A percentile compares a stretch with the other conserved stretches of the same genome.
phyloP scores from a whole-genome alignment of 768 basidiomycete species.

The Pleurotus tuber-regium region DNA sequence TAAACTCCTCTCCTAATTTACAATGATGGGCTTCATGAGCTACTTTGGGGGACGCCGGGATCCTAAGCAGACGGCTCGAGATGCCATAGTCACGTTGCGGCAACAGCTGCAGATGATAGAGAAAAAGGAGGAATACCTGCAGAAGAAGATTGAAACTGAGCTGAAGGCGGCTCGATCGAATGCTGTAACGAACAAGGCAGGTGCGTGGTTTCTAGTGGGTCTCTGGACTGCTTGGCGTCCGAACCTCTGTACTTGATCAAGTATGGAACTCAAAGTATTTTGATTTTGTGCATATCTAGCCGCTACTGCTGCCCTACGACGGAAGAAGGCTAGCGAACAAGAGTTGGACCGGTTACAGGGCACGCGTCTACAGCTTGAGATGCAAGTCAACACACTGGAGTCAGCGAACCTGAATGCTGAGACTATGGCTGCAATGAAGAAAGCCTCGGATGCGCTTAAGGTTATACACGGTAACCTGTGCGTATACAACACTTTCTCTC shows the following conservation, averaged over 20 bases:
- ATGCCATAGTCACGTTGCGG: conserved; percentile 90
- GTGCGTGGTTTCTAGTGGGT: conserved; percentile 46
- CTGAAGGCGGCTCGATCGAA: conserved; percentile 88
- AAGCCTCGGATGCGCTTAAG: conserved; percentile 85
- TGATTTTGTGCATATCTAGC: conserved; percentile 39
- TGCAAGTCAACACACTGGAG: conserved; percentile 96
- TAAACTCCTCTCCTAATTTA: conserved; percentile 20
- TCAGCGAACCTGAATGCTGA: conserved; percentile 97
- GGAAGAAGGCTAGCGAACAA: conserved; percentile 87
- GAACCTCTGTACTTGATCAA: too few species aligned
- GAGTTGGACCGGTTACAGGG: conserved; percentile 86
- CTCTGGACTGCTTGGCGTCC: neutral
- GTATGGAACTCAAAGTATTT: too few species aligned
- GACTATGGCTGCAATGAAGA: conserved; percentile 97
- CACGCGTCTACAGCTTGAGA: conserved; percentile 87
- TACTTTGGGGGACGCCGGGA: conserved; percentile 86
- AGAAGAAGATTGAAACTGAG: conserved; percentile 97
- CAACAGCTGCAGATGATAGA: conserved; percentile 96
- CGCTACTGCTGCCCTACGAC: conserved; percentile 85
- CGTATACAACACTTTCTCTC: conserved; percentile 32
- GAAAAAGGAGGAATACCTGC: conserved; percentile 98
- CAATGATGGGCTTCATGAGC: conserved; percentile 81
- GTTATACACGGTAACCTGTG: conserved; percentile 88
- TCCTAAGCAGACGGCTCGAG: conserved; percentile 80
- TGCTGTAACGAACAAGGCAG: conserved; percentile 88